Evolutionary conservation across 768 basidiomycete species (phyloP).

Genomic region (Kwoniella sp.): DNA sequence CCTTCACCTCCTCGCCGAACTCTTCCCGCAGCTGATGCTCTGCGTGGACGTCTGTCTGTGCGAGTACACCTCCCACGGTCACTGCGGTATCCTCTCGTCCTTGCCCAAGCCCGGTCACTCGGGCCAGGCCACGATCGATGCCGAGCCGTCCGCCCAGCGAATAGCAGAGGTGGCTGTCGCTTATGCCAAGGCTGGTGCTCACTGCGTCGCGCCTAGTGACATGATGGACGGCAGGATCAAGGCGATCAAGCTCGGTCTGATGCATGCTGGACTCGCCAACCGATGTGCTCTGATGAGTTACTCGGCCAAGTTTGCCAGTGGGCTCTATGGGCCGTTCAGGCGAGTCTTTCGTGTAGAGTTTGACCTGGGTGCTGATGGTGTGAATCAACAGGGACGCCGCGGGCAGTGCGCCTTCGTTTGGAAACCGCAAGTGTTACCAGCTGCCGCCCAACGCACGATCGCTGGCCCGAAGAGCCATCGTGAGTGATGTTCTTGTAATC

Average conservation of each 20-base stretch:
- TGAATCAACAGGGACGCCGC: slow-evolving; percentile 74
- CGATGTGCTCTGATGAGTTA: slow-evolving; percentile 92
- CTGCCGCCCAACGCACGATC: slow-evolving; percentile 83
- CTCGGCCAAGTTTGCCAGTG: slow-evolving; percentile 94
- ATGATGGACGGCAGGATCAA: slow-evolving; percentile 98
- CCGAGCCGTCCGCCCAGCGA: slow-evolving; percentile 71
- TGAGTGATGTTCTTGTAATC: slow-evolving; percentile 52
- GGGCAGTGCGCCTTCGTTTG: slow-evolving; percentile 89
- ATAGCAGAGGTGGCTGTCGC: slow-evolving; percentile 86
- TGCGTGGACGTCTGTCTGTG: slow-evolving; percentile 97
- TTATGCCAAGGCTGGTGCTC: slow-evolving; percentile 92
- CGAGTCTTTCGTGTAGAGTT: slow-evolving; percentile 45
- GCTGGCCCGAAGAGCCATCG: slow-evolving; percentile 86
- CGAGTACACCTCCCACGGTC: slow-evolving; percentile 97
- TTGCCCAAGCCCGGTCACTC: slow-evolving; percentile 39
- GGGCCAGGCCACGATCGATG: slow-evolving; percentile 55
- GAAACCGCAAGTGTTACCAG: slow-evolving; percentile 96
- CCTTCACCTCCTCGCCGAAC: slow-evolving; percentile 67
- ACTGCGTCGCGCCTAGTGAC: slow-evolving; percentile 96
- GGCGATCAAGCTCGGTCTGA: slow-evolving; percentile 78
- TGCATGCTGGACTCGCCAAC: slow-evolving; percentile 79
- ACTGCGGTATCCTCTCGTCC: slow-evolving; percentile 64
- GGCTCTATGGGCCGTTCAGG: slow-evolving; percentile 94
- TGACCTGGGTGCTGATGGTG: not conserved
- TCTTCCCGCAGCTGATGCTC: slow-evolving; percentile 82